Base-by-base conservation (phyloP, 202 grass and related monocot genomes). In the Elaeis oleifera region DNA sequence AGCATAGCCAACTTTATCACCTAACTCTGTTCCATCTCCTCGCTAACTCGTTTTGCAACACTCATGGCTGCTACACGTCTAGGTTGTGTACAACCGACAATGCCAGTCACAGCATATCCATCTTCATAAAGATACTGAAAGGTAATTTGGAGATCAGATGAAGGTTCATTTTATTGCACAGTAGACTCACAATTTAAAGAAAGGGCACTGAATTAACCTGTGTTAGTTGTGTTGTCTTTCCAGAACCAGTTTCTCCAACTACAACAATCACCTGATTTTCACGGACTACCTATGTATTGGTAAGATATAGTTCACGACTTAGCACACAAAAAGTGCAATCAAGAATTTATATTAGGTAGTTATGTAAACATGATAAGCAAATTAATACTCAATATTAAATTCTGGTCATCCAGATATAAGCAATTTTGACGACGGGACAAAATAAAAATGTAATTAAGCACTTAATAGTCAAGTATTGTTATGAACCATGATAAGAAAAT, bases 1-100 rank as follows among this genome's bases (percentile, higher is more conserved):
- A 54, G 94, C 94, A 60, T 92, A 92, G 49, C 94, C 88, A 24
- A 97, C 94, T 86, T 84, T 92, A 16, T 97, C 77, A 70, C 82
- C 94, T 6, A 97, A 74, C 6, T 97, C 94, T n/a, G 88, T 89
- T 97, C 94, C 94, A 92, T 97, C 70, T 97, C 94, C 79, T 97
- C 94, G n/a, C 84, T 92, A 14, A 97, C 88, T 65, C 94, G 68
- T 74, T 97, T 92, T 62, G 92, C 92, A 44, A 97, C 94, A 81
- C 94, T 97, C 94, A 97, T 97, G 58, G 94, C 94, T 79, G 94
- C 94, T 36, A 97, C 94, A 89, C 94, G 94, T 73, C 94, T 91
- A 44, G 94, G 94, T 69, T 97, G 94, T 54, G 94, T 97, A 75
- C 94, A 97, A 54, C 94, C 94, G 73, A 97, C 75, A 72, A 97